Percentiles rank a stretch among this genome's conserved stretches.
These are phyloP conservation scores for Neoboletus magnificus DNA, from an alignment of 768 basidiomycete species.

Conservation along the genomic window DNA sequence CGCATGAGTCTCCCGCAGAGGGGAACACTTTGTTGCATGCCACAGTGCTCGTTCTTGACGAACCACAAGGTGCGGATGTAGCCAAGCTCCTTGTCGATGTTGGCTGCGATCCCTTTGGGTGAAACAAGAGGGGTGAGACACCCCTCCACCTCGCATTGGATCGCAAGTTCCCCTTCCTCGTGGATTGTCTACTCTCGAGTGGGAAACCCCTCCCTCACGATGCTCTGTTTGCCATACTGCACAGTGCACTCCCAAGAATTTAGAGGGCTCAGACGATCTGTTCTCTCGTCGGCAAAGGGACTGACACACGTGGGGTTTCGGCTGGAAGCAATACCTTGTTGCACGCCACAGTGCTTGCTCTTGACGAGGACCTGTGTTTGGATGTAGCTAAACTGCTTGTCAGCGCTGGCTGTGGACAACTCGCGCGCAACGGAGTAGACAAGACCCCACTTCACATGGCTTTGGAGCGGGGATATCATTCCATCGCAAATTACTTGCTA, in stretches of 20 bases:
- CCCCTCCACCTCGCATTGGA: slow-evolving; percentile 7
- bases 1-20: not conserved
- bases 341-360: not conserved
- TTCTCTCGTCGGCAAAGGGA: not conserved
- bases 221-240: not conserved
- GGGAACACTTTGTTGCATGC: not conserved
- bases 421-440: too few species aligned
- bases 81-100: not conserved
- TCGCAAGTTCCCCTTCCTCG: not conserved
- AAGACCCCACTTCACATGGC: not conserved
- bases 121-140: not conserved
- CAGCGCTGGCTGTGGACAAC: not conserved
- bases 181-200: not conserved
- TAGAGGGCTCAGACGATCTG: not conserved
- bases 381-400: not conserved
- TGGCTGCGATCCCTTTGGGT: slow-evolving; percentile 5
- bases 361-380: not conserved
- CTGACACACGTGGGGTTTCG: not conserved
- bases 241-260: not conserved
- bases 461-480: not conserved
- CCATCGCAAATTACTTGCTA: not conserved
- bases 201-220: not conserved
- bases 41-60: not conserved
- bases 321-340: not conserved
- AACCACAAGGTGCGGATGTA: not conserved